These are phyloP conservation scores for Phytophthora quininea DNA, from an alignment of 352 stramenopile genomes.

Conservation along the genomic window DNA sequence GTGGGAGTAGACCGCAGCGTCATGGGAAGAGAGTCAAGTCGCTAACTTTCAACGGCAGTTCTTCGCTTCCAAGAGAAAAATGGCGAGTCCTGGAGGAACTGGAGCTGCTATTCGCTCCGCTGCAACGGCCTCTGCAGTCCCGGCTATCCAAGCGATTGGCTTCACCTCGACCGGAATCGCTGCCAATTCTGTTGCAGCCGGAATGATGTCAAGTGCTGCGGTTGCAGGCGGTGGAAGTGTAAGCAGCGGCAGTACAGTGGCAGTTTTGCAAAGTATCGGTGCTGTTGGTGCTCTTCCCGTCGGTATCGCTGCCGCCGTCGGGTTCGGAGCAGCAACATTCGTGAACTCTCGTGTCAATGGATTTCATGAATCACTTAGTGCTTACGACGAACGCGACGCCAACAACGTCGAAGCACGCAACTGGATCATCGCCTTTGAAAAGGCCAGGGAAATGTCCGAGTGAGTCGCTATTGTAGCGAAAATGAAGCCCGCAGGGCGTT, in stretches of 20 bases:
- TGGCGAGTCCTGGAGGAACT: not conserved
- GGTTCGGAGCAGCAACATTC: not conserved
- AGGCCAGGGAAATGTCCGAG: conserved; percentile 22
- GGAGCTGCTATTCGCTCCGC: not conserved
- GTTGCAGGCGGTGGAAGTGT: not conserved
- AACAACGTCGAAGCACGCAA: not conserved
- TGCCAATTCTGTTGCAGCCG: not conserved
- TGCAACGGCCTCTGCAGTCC: not conserved
- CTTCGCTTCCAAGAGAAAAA: too few species aligned
- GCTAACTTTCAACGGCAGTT: not conserved
- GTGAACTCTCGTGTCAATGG: conserved; percentile 2
- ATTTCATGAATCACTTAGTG: conserved; percentile 11
- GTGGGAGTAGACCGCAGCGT: too few species aligned
- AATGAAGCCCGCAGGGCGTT: conserved; percentile 15
- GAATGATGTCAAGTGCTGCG: not conserved
- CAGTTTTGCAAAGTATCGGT: conserved; percentile 2
- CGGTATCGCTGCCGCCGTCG: conserved; percentile 1
- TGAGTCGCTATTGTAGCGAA: conserved; percentile 22
- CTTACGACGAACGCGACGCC: conserved; percentile 17
- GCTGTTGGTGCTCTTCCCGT: not conserved
- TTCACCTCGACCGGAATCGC: not conserved
- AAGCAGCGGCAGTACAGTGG: not conserved
- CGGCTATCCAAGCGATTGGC: not conserved
- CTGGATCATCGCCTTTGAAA: conserved; percentile 30
- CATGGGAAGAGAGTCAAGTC: not conserved